A percentile compares a stretch with the other conserved stretches of the same genome.
Conservation (phyloP, 805 yeast genomes). For the Grigorovia transvaalensis region DNA sequence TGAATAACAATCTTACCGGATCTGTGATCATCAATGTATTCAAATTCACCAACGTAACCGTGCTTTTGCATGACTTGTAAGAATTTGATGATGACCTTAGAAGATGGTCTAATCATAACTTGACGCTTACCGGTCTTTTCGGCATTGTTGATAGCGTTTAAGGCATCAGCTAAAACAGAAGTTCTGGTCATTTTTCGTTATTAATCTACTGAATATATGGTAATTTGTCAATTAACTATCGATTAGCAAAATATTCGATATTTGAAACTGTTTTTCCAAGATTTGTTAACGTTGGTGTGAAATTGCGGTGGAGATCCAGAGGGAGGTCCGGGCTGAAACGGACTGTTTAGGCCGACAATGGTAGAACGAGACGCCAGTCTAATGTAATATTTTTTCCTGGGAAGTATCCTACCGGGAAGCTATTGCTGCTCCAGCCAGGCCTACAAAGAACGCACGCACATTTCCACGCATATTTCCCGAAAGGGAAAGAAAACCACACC, state of each 20-base stretch:
- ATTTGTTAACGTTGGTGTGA: not conserved
- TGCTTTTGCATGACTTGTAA: slow-evolving; percentile 95
- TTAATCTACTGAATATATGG: not conserved
- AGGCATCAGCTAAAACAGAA: slow-evolving; percentile 96
- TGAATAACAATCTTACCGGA: slow-evolving; percentile 95
- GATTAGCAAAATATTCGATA: not conserved
- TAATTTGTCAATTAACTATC: not conserved
- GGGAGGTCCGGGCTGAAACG: too few relatives aligned
- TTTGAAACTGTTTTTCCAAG: not conserved
- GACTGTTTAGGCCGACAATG: too few relatives aligned
- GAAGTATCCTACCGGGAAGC: too few relatives aligned
- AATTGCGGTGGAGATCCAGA: not conserved
- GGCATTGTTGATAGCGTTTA: slow-evolving; percentile 95
- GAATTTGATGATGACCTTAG: slow-evolving; percentile 94
- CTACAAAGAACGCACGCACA: too few relatives aligned
- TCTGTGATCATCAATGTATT: slow-evolving; percentile 97
- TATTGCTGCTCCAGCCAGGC: too few relatives aligned
- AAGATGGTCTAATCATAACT: slow-evolving; percentile 94
- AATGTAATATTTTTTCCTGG: too few relatives aligned
- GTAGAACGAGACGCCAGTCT: too few relatives aligned
- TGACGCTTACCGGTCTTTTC: slow-evolving; percentile 99
- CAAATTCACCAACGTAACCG: slow-evolving; percentile 96
- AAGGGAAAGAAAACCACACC: too few relatives aligned
- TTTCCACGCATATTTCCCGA: too few relatives aligned
- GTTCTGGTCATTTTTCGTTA: slow-evolving; percentile 77